Evolutionary conservation across 805 yeast species (phyloP), one percentile per base, ranked within the genome.

Genomic region (Candida parachauliodes): DNA sequence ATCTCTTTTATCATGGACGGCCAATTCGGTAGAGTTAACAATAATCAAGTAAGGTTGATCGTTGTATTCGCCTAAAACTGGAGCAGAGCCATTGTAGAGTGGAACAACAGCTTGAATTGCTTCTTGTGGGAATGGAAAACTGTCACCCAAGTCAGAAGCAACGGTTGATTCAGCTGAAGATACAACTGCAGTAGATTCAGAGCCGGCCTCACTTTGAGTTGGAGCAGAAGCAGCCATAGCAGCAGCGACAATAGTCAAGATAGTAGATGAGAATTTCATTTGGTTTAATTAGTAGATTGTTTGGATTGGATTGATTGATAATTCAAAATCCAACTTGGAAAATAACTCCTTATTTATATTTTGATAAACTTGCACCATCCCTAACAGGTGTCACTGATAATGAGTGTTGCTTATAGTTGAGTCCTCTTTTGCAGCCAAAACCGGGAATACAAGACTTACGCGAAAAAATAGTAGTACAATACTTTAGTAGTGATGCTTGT

Each of bases 61-160:
- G 19, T 33, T 16, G 12, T 17, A 12, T 26, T 33, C 31, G 12
- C 25, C 31, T 12, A 33, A 25, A 26, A 21, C 24, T 4, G 36
- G 36, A 19, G 21, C 21, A 9, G 28, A 14, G 18, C 16, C 36
- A 19, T 20, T 5, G 18, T 3, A 12, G 7, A 33, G 9, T 19
- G 36, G 36, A 25, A 28, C 30, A 26, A 21, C 19, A 26, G 30
- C 18, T 20, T 33, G 12, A 15, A 33, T 18, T 6, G 31, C 36
- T 18, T 33, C 31, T n/a, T 33, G 14, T 16, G 38, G 33, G 12
- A 35, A 28, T 28, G 31, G 21, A 7, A 28, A 28, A 4, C 17
- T 12, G 10, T 3, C 6, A 11, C 12, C 17, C 14, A 27, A 27
- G 11, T 12, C 29, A 27, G n/a, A 5, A 27, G 17, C 17, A 27